These are phyloP conservation scores for Paulownia fortunei DNA, from an alignment of 257 asterid genomes.

Conservation along the genomic window DNA sequence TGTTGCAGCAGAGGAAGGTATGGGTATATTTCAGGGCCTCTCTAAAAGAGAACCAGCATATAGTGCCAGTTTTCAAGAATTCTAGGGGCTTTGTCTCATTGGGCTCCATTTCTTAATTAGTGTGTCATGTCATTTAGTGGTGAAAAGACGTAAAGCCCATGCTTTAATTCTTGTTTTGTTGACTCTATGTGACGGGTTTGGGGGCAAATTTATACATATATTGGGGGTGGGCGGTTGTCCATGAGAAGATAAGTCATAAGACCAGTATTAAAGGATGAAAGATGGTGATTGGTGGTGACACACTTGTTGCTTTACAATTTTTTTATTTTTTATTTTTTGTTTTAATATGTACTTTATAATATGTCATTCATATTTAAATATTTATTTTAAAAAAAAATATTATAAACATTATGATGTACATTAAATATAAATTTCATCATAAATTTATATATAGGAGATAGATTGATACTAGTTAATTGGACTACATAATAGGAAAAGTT, in stretches of 20 bases:
- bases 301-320: too few species aligned
- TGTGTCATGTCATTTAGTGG: slow-evolving; percentile 13
- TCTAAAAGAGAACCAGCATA: background rate
- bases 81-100: slow-evolving; percentile 26
- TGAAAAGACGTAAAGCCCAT: slow-evolving; percentile 11
- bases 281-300: slow-evolving; percentile 2
- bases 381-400: too few species aligned
- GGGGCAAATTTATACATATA: background rate
- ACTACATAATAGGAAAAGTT: background rate
- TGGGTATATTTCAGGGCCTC: slow-evolving; percentile 11
- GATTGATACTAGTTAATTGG: background rate
- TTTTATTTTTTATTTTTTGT: too few species aligned
- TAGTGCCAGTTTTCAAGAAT: slow-evolving; percentile 21
- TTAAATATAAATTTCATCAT: too few species aligned
- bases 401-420: too few species aligned
- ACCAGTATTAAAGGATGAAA: background rate
- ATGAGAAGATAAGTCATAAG: slow-evolving; percentile 7
- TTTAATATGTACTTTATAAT: too few species aligned
- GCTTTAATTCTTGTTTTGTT: background rate
- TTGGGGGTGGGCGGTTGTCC: background rate
- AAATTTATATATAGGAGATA: too few species aligned
- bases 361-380: too few species aligned
- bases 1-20: background rate
- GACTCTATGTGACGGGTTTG: background rate
- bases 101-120: slow-evolving; percentile 32